Percentiles rank a stretch among this genome's conserved stretches.
These are phyloP conservation scores for Prosopis cineraria DNA, from an alignment of 306 rosid genomes.

Conservation along the genomic window DNA sequence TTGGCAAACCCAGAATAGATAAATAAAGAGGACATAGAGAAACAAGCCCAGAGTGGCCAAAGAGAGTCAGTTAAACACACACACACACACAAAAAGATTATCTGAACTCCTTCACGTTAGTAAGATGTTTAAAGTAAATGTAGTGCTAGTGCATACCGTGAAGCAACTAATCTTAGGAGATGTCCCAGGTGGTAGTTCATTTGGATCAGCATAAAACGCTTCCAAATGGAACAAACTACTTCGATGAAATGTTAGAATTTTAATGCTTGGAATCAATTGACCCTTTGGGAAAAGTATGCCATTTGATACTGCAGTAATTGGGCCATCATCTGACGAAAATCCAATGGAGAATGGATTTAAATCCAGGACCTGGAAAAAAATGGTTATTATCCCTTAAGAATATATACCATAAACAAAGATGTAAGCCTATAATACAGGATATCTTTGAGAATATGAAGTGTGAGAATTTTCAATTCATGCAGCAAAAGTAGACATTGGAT, in stretches of 20 bases:
- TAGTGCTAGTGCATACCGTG: slow-evolving; percentile 49
- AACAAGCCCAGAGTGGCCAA: background rate
- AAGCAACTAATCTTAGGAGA: slow-evolving; percentile 60
- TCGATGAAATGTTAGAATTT: slow-evolving; percentile 57
- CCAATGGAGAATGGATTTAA: slow-evolving; percentile 75
- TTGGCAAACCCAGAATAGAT: background rate
- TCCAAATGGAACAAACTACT: slow-evolving; percentile 67
- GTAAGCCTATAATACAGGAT: background rate
- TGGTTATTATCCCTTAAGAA: slow-evolving; percentile 28
- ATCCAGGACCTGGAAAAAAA: slow-evolving; percentile 77
- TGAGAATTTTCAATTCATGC: slow-evolving; percentile 4
- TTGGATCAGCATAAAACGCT: slow-evolving; percentile 64
- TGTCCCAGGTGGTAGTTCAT: slow-evolving; percentile 69
- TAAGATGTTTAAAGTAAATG: slow-evolving; percentile 27
- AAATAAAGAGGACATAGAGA: slow-evolving; percentile 4
- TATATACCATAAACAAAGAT: slow-evolving; percentile 14
- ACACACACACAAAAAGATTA: background rate
- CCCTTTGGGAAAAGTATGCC: slow-evolving; percentile 71
- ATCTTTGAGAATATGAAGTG: slow-evolving; percentile 25
- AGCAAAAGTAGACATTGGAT: slow-evolving; percentile 7
- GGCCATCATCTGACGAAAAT: slow-evolving; percentile 57
- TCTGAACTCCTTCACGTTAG: slow-evolving; percentile 12
- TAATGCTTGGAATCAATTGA: slow-evolving; percentile 68
- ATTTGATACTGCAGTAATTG: slow-evolving; percentile 53
- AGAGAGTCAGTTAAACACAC: background rate